Conservation (phyloP, 2,329 filamentous ascomycete genomes). For the Ophiostoma fasciatum region DNA sequence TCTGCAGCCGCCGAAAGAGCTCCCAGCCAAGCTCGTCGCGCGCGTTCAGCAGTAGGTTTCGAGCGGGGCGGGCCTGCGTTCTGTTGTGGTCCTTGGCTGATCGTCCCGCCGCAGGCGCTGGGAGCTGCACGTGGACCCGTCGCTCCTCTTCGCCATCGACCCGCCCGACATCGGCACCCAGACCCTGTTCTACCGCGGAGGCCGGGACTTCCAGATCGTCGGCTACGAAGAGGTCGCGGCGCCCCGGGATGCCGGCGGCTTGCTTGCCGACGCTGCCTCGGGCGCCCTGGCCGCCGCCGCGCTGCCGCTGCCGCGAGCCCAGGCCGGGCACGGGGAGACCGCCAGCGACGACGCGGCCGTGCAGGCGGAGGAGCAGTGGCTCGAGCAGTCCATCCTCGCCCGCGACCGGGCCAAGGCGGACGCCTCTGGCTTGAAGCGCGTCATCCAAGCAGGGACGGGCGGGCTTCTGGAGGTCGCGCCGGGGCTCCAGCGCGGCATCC, state of each 20-base stretch:
- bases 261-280: constrained; percentile 79
- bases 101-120: constrained; percentile 41
- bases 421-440: constrained; percentile 32
- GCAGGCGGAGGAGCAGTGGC: constrained; percentile 54
- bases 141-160: constrained; percentile 73
- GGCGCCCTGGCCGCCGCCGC: constrained; percentile 73
- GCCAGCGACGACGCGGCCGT: constrained; percentile 74
- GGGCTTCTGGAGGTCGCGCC: constrained; percentile 71
- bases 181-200: constrained; percentile 80
- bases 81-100: no score
- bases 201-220: constrained; percentile 80
- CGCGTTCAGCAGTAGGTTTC: constrained; percentile 56
- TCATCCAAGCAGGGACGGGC: constrained; percentile 68
- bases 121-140: constrained; percentile 67
- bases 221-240: constrained; percentile 92
- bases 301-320: constrained; percentile 84
- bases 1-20: constrained; percentile 62
- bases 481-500: constrained; percentile 65
- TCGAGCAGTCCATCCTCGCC: constrained; percentile 20
- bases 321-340: constrained; percentile 41
- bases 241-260: constrained; percentile 74
- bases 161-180: constrained; percentile 91
- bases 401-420: constrained; percentile 7
- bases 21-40: constrained; percentile 78
- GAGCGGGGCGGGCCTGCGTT: no score